Percentiles rank a stretch among this genome's conserved stretches.
These are phyloP conservation scores for Ochetophila trinervis DNA, from an alignment of 306 rosid species.

Conservation along the genomic window DNA sequence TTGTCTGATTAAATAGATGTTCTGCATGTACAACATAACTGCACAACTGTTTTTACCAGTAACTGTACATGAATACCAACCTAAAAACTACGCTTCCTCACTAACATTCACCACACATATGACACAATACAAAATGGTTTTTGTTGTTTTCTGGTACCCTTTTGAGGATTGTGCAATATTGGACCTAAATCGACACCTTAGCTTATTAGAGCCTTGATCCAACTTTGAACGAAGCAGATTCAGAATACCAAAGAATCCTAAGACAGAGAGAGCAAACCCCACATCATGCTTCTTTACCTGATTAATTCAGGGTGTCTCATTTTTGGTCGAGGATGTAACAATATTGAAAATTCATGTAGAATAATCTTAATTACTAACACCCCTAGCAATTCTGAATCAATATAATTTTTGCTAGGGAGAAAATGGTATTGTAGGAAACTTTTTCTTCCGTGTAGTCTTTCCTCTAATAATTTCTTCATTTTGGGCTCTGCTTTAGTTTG, in stretches of 20 bases:
- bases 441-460: conserved; percentile 75
- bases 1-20: not conserved
- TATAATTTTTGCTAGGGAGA: conserved; percentile 21
- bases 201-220: conserved; percentile 13
- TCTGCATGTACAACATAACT: not conserved
- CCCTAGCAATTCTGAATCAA: not conserved
- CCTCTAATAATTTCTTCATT: conserved; percentile 87
- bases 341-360: conserved; percentile 8
- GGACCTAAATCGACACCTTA: not conserved
- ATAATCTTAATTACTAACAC: not conserved
- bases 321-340: not conserved
- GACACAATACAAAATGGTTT: not conserved
- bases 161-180: not conserved
- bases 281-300: not conserved
- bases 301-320: conserved; percentile 7
- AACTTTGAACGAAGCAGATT: not conserved
- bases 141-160: not conserved
- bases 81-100: not conserved
- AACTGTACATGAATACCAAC: not conserved
- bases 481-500: conserved; percentile 51
- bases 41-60: not conserved
- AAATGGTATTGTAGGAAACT: conserved; percentile 40
- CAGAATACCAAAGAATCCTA: not conserved
- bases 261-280: conserved; percentile 5
- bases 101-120: conserved; percentile 3